Evolutionary conservation across 169 alveolate genomes (phyloP), one percentile per base, ranked within the genome.

Genomic region (Plasmodium yoelii): DNA sequence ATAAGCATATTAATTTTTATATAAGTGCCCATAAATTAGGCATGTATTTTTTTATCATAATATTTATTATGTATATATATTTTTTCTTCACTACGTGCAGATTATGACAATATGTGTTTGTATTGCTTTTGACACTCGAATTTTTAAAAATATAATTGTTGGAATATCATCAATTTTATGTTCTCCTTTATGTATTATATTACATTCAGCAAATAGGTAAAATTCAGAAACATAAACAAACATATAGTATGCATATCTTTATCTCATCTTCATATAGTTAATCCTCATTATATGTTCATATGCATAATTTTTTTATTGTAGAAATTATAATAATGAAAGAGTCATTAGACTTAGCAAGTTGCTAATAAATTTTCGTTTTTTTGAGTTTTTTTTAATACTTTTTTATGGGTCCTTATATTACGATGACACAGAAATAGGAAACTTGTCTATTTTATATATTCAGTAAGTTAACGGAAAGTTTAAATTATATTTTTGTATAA

Each of bases 131-230:
- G 90, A 80, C 68, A 80, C 82, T 5, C 90, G 68, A 61, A 80
- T 80, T 80, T 80, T 80, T 67, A 80, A 80, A 80, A 80, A 80
- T 61, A 80, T 80, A 65, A 80, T 80, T 80, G 57, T 80, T n/a
- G 90, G 90, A 5, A 80, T 80, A 56, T 80, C 90, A 34, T 64
- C 90, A 65, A 80, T 80, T 80, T 67, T 80, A 55, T 80, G 65
- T 68, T 80, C 90, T 15, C 84, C 90, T 46, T 70, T 80, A 59
- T 80, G 72, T 15, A 80, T 80, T 44, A 80, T 80, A 67, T 65
- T 80, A 57, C 82, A 67, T 53, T 80, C 90, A 13, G 68, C 84
- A 44, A 80, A 80, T 34, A 57, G 90, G 90, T 80, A 18, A 53
- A 60, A 80, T n/a, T 24, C 49, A 65, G 13, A 34, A 56, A 22